Base-by-base conservation (phyloP, 768 basidiomycete species). In the Lactifluus piperatus region DNA sequence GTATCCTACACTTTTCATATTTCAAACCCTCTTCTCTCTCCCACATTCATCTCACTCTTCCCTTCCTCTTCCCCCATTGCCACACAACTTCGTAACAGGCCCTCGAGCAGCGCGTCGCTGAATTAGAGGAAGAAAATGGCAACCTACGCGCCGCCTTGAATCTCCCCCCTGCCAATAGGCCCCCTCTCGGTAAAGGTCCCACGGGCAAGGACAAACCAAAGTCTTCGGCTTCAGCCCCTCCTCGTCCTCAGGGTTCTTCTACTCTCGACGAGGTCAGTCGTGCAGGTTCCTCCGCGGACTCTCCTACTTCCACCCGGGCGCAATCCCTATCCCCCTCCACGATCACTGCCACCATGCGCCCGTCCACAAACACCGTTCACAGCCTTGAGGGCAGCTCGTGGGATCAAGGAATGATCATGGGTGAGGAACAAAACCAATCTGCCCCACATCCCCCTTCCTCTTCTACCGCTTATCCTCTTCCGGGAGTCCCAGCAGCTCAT, bases 141-240 rank as follows among this genome's bases (percentile, higher is more conserved):
- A 80, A 77, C 65, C 78, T 94, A 49, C 82, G 91, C 45, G 80
- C 82, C 49, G 81, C 82, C 22, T 77, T 92, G 57, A 83, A 81
- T 65, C 74, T 93, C 26, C 86, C 88, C 0, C 86, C 86, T 22
- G 85, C 88, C 60, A 81, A 79, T 68, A 78, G 90, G 64, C 80
- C 81, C 18, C 72, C 83, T 2, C 77, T 93, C 51, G 91, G 90
- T 46, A 90, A 84, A 73, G 90, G 90, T 48, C 91, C 90, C 27
- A 93, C 90, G 0, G 90, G 90, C 34, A 90, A 91, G 71, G 90
- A 92, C 70, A 91, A 83, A 68, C 84, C 86, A 51, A 88, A 68
- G 59, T 0, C 59, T 2, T 41, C 43, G 34, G n/a, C 51, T 26
- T 52, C 64, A 9, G 51, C 51, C 37, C 30, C 56, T 13, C 1